phyloP scores from a whole-genome alignment of 805 yeast species.

The Ogataea parapolymorpha region DNA sequence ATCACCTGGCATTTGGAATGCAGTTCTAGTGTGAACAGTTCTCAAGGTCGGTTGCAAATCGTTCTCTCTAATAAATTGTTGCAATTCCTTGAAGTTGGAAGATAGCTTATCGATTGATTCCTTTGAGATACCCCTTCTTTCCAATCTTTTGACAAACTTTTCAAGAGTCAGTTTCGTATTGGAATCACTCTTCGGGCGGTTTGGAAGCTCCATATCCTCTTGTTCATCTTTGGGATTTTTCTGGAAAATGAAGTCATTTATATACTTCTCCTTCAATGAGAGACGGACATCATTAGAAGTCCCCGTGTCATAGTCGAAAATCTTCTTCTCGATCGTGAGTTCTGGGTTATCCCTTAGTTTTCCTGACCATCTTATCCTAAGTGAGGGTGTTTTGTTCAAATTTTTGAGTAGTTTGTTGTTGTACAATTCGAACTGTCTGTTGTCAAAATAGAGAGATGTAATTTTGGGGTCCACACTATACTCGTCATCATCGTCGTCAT shows the following conservation, averaged over 20 bases:
- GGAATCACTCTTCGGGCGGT: conserved; percentile 5
- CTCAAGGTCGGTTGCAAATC: conserved; percentile 83
- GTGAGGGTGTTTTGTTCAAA: conserved; percentile 58
- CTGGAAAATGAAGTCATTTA: conserved; percentile 59
- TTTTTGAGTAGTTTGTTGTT: conserved; percentile 75
- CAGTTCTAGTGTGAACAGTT: conserved; percentile 85
- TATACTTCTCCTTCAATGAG: conserved; percentile 73
- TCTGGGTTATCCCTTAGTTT: conserved; percentile 73
- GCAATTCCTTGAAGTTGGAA: conserved; percentile 55
- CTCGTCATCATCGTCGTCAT: conserved; percentile 47
- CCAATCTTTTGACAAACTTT: conserved; percentile 57
- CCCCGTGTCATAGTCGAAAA: conserved; percentile 52
- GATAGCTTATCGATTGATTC: conserved; percentile 50
- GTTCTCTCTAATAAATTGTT: conserved; percentile 58
- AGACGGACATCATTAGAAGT: conserved; percentile 56
- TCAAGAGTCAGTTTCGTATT: conserved; percentile 32
- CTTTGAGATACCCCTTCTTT: conserved; percentile 55
- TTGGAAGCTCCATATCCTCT: conserved; percentile 33
- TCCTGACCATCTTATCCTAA: conserved; percentile 91
- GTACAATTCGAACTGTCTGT: conserved; percentile 75
- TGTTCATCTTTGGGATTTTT: conserved; percentile 22
- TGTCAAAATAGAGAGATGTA: conserved; percentile 86
- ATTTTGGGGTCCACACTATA: conserved; percentile 72
- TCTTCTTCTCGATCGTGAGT: conserved; percentile 75
- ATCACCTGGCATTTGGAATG: conserved; percentile 98